Evolutionary conservation across 1,139 yeast species (phyloP), one percentile per base, ranked within the genome.

Genomic region (Pichia sp.): DNA sequence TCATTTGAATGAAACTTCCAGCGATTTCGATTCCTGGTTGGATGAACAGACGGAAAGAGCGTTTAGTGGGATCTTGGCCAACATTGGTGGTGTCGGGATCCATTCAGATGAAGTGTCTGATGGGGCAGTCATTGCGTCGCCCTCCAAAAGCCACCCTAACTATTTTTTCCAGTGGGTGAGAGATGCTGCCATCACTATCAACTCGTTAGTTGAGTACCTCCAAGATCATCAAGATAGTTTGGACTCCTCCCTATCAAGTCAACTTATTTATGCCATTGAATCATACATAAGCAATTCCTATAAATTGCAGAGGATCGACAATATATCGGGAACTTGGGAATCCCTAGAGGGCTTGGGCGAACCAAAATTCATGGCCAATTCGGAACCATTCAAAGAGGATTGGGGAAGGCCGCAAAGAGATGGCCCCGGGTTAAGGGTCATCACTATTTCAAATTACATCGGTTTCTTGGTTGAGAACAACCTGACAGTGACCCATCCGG

Each of bases 321-420:
- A 90, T 66, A 81, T 79, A 41, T 83, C 91, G 17, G 97, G 97
- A 0, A 67, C 71, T 1, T 84, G 84, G 66, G 74, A 73, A 46
- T 76, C 74, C 54, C 69, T 75, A 54, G 67, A 73, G 46, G 91
- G 91, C 2, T 75, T 92, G 41, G 98, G 97, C 1, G 98, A 92
- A 67, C 98, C 98, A 4, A 92, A 92, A 67, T 91, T 87, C 64
- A 69, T 78, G 66, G 82, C 84, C 3, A 79, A 89, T 66, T 84
- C 86, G 33, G 65, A 80, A 0, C 75, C 87, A 0, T 92, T 86
- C 63, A 68, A 71, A 16, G 83, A 74, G 2, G 67, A 73, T 44
- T 92, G 98, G 99, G 98, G 98, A 1, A 77, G 99, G 63, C 99
- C 99, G 0, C 99, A 92, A 70, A 79, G 90, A 59, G 99, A 93